Percentiles rank a stretch among this genome's conserved stretches.
Evolutionary conservation across 1,284 basidiomycete genomes (phyloP).

Genomic region (Coniferiporia weirii): DNA sequence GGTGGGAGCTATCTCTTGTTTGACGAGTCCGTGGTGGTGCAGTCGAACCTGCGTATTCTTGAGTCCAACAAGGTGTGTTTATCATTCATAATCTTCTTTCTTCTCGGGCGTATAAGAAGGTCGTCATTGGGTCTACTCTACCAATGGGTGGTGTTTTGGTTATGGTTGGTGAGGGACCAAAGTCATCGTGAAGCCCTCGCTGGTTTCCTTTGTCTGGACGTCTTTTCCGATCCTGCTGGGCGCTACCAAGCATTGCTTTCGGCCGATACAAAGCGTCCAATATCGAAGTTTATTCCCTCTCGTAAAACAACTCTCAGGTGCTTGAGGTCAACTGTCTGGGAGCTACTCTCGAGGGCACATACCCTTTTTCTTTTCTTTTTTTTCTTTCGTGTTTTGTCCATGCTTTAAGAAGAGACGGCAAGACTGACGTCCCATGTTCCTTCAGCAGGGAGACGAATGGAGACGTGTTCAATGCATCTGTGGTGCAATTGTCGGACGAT

Average conservation of each 20-base stretch:
- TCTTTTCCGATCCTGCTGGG: conserved; percentile 25
- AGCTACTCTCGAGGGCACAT: conserved; percentile 84
- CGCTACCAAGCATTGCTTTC: conserved; percentile 40
- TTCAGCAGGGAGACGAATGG: conserved; percentile 55
- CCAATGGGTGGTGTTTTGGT: conserved; percentile 51
- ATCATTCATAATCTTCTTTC: conserved; percentile 17
- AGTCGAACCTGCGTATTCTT: conserved; percentile 47
- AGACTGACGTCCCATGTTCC: conserved; percentile 22
- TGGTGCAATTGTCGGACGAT: conserved; percentile 70
- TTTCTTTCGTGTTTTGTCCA: conserved; percentile 14
- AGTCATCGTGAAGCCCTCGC: conserved; percentile 42
- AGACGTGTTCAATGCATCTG: conserved; percentile 67
- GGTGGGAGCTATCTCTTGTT: conserved; percentile 85
- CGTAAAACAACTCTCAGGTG: conserved; percentile 76
- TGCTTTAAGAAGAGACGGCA: conserved; percentile 9
- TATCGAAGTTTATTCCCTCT: conserved; percentile 48
- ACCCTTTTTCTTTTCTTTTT: conserved; percentile 17
- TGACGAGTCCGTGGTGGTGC: conserved; percentile 51
- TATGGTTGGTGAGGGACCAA: conserved; percentile 22
- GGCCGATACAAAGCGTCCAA: conserved; percentile 92
- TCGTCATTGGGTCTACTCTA: conserved; percentile 61
- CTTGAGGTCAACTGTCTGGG: conserved; percentile 62
- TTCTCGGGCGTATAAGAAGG: conserved; percentile 81
- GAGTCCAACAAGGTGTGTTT: conserved; percentile 52
- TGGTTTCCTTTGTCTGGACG: conserved; percentile 40